phyloP scores from a whole-genome alignment of 106 monocot genomes.

The Gastrodia elata region DNA sequence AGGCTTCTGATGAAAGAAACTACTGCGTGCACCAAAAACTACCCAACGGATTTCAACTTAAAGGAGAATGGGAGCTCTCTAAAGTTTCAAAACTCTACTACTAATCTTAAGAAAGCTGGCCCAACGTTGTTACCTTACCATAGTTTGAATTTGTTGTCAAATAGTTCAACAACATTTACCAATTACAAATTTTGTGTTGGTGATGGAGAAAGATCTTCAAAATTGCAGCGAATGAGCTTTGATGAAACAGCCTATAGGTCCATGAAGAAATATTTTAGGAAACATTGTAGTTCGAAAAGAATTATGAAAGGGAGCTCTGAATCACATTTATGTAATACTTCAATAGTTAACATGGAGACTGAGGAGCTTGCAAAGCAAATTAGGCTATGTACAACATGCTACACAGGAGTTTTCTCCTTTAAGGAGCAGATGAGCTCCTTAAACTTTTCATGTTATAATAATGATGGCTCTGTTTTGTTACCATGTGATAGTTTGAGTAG shows the following conservation, averaged over 20 bases:
- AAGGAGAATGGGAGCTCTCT: background rate
- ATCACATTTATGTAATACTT: background rate
- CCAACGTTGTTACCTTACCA: background rate
- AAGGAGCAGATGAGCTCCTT: background rate
- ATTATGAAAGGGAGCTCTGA: constrained; percentile 1
- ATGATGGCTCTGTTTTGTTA: background rate
- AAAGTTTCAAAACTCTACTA: background rate
- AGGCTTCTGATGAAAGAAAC: background rate
- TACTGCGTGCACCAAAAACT: background rate
- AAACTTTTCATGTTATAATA: background rate
- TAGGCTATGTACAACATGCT: background rate
- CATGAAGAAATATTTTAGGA: constrained; percentile 7
- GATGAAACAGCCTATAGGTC: background rate
- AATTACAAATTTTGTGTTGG: background rate
- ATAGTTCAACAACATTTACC: background rate
- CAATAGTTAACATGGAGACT: background rate
- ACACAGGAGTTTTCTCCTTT: background rate
- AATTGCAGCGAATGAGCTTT: constrained; percentile 1
- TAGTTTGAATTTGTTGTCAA: background rate
- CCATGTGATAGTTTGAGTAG: background rate
- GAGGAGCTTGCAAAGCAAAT: background rate
- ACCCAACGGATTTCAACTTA: background rate
- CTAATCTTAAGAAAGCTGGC: background rate
- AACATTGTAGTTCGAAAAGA: background rate
- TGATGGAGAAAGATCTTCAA: background rate